Evolutionary conservation across 2,329 filamentous ascomycete genomes (phyloP).

Genomic region (Xylaria multiplex): DNA sequence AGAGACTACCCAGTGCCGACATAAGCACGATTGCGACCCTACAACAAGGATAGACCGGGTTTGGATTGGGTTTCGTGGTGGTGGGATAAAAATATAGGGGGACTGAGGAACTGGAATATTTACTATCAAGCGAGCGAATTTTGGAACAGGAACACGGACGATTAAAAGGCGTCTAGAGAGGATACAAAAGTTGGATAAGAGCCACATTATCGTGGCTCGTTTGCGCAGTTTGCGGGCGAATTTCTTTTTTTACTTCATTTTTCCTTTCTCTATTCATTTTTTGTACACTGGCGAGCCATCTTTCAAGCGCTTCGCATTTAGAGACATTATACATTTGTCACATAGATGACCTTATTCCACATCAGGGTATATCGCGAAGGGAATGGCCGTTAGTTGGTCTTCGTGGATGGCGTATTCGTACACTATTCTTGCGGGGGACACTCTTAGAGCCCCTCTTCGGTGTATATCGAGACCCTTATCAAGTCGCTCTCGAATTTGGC

Average conservation of each 20-base stretch:
- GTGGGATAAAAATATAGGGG: constrained; percentile 15
- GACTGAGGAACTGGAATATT: constrained; percentile 20
- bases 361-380: constrained; percentile 17
- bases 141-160: constrained; percentile 25
- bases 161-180: constrained; percentile 33
- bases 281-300: constrained; percentile 37
- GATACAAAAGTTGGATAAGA: constrained; percentile 33
- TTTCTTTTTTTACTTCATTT: constrained; percentile 17
- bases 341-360: constrained; percentile 12
- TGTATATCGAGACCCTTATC: not conserved
- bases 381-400: not conserved
- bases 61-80: constrained; percentile 18
- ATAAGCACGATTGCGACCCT: constrained; percentile 18
- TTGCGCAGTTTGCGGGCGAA: constrained; percentile 22
- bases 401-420: constrained; percentile 16
- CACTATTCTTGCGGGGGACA: constrained; percentile 11
- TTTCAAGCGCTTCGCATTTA: constrained; percentile 27
- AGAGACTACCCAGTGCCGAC: constrained; percentile 62
- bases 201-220: constrained; percentile 16
- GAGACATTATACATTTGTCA: constrained; percentile 35
- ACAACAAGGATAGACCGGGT: constrained; percentile 22
- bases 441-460: not conserved
- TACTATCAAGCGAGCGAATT: constrained; percentile 16
- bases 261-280: constrained; percentile 22
- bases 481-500: not conserved